These are phyloP conservation scores for Cytospora mali DNA, from an alignment of 2,329 filamentous ascomycete species.

Conservation along the genomic window DNA sequence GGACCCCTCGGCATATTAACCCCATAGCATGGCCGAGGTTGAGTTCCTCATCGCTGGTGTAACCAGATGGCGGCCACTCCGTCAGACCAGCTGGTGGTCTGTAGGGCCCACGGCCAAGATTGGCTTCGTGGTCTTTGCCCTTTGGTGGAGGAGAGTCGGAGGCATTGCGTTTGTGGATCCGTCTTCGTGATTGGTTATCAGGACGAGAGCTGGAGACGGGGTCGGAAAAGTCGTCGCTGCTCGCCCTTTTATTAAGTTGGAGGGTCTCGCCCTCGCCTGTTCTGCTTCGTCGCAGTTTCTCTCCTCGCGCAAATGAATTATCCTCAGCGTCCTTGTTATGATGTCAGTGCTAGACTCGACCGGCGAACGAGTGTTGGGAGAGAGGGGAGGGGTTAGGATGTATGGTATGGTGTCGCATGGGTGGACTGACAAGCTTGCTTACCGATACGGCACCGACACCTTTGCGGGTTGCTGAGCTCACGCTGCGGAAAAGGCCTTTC, in stretches of 20 bases:
- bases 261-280: constrained; percentile 20
- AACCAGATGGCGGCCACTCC: constrained; percentile 59
- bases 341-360: constrained; percentile 10
- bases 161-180: constrained; percentile 20
- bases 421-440: not conserved
- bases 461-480: constrained; percentile 8
- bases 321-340: constrained; percentile 13
- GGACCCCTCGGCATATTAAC: constrained; percentile 60
- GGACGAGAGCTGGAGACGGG: constrained; percentile 6
- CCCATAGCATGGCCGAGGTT: constrained; percentile 57
- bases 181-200: constrained; percentile 16
- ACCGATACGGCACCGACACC: constrained; percentile 5
- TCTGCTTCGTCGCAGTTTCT: constrained; percentile 18
- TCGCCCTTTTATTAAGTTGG: not conserved
- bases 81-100: constrained; percentile 44
- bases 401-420: constrained; percentile 1
- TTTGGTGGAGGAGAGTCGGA: constrained; percentile 34
- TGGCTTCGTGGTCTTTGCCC: constrained; percentile 43
- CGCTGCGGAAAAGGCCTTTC: constrained; percentile 24
- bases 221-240: constrained; percentile 7
- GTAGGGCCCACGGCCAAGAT: constrained; percentile 34
- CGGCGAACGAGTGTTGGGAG: not conserved
- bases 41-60: constrained; percentile 53
- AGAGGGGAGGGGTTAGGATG: no score
- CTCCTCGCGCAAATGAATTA: not conserved